A percentile compares a stretch with the other conserved stretches of the same genome.
These are phyloP conservation scores for Aspergillus taichungensis DNA, from an alignment of 495 filamentous ascomycete genomes.

Conservation along the genomic window DNA sequence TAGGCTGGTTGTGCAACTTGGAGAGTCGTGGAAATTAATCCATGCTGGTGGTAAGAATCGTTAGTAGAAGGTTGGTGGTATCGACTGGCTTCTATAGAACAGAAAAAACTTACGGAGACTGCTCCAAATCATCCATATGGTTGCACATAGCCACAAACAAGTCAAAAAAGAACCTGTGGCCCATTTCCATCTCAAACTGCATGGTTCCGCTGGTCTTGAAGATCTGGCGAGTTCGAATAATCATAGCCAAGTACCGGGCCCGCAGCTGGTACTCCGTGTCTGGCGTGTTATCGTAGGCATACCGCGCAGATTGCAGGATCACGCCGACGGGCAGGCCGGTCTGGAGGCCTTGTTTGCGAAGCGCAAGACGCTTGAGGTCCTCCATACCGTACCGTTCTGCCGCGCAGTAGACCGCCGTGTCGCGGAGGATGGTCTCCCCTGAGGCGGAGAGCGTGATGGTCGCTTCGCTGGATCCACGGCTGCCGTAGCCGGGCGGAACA, in stretches of 20 bases:
- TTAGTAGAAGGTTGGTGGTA: no score
- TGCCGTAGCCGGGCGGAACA: conserved; percentile 26
- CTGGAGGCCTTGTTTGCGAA: conserved; percentile 89
- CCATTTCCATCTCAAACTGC: conserved; percentile 95
- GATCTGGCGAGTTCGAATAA: conserved; percentile 85
- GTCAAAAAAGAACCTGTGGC: conserved; percentile 90
- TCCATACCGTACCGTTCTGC: conserved; percentile 79
- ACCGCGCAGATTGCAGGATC: conserved; percentile 82
- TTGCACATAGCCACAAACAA: conserved; percentile 96
- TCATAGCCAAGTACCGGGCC: conserved; percentile 88
- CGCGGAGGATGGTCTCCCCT: conserved; percentile 65
- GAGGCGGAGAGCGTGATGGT: conserved; percentile 64
- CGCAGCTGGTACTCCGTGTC: conserved; percentile 82
- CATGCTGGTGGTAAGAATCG: no score
- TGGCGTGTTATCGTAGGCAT: conserved; percentile 88
- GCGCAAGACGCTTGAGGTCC: conserved; percentile 76
- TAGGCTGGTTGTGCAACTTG: no score
- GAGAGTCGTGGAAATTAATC: no score
- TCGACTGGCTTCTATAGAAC: background rate
- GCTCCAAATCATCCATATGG: conserved; percentile 84
- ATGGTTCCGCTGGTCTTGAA: conserved; percentile 96
- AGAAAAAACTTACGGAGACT: conserved; percentile 32
- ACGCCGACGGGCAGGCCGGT: conserved; percentile 74
- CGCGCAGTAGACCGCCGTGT: conserved; percentile 87
- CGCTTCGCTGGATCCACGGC: conserved; percentile 58